Percentiles rank a stretch among this genome's conserved stretches.
phyloP scores from a whole-genome alignment of 139 green algal species.

The Trebouxia sp. region DNA sequence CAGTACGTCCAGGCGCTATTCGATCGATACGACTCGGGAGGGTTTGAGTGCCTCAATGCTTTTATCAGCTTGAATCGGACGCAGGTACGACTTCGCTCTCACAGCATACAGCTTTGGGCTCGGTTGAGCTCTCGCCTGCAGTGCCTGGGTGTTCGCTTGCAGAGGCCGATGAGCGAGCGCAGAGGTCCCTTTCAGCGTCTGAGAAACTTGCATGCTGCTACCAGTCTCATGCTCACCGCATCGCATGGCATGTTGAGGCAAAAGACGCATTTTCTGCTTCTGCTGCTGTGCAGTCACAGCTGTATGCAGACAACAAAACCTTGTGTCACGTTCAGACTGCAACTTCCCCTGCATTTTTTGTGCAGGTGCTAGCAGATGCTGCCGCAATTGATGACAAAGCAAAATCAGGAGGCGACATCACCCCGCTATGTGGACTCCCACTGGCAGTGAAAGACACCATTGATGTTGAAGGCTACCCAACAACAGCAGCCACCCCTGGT shows the following conservation, averaged over 20 bases:
- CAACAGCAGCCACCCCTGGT: conserved; percentile 24
- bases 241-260: too few relatives aligned
- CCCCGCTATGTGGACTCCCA: conserved; percentile 26
- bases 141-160: too few relatives aligned
- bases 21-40: background rate
- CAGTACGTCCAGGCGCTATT: conserved; percentile 3
- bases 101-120: too few relatives aligned
- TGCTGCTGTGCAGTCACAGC: background rate
- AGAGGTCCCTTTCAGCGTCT: background rate
- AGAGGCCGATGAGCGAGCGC: too few relatives aligned
- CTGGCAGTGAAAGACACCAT: conserved; percentile 34
- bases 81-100: background rate
- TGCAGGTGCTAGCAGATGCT: conserved; percentile 29
- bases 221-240: too few relatives aligned
- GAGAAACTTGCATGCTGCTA: background rate
- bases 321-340: background rate
- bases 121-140: too few relatives aligned
- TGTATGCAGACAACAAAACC: background rate
- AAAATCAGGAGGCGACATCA: conserved; percentile 10
- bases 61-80: conserved; percentile 8
- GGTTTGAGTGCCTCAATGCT: background rate
- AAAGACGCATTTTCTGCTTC: background rate
- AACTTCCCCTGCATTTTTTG: background rate
- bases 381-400: conserved; percentile 31
- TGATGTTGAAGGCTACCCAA: conserved; percentile 24